Percentiles rank a stretch among this genome's conserved stretches.
These are phyloP conservation scores for Agrocybe chaxingu DNA, from an alignment of 768 basidiomycete genomes.

Conservation along the genomic window DNA sequence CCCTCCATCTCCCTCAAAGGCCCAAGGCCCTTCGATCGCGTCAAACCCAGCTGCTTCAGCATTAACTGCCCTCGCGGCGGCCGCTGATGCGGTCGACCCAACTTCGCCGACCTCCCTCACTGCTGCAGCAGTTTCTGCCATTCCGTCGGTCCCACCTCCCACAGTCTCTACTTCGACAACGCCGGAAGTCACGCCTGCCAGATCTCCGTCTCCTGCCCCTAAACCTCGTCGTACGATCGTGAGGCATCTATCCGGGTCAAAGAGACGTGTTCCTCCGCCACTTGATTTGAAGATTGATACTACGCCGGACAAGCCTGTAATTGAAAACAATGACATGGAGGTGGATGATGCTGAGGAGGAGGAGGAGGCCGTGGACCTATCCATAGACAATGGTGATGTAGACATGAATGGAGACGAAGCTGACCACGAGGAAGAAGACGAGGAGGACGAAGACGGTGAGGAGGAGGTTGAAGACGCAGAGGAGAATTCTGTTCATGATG, in stretches of 20 bases:
- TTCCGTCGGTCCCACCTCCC: neutral
- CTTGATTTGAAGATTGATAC: conserved; percentile 14
- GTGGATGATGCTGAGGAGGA: conserved; percentile 14
- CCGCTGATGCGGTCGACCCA: conserved; percentile 28
- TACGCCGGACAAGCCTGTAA: neutral
- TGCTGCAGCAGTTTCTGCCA: conserved; percentile 34
- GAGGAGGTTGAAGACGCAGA: conserved; percentile 11
- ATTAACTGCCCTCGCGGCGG: conserved; percentile 16
- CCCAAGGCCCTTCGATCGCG: conserved; percentile 4
- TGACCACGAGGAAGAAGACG: conserved; percentile 15
- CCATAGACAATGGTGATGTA: conserved; percentile 12
- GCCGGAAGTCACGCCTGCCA: neutral
- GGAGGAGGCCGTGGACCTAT: conserved; percentile 13
- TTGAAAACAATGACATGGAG: conserved; percentile 11
- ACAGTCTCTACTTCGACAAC: neutral
- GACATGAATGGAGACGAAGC: conserved; percentile 12
- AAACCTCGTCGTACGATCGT: neutral
- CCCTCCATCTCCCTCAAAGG: conserved; percentile 15
- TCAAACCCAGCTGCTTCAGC: conserved; percentile 17
- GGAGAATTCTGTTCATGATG: conserved; percentile 6
- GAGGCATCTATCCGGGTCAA: conserved; percentile 5
- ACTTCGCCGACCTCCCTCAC: conserved; percentile 23
- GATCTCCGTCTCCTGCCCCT: neutral
- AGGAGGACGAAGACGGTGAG: conserved; percentile 9
- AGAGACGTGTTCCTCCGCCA: conserved; percentile 16